Percentiles rank a stretch among this genome's conserved stretches.
Evolutionary conservation across 148 eudicot genomes (phyloP).

Genomic region (Vaccinium macrocarpon): DNA sequence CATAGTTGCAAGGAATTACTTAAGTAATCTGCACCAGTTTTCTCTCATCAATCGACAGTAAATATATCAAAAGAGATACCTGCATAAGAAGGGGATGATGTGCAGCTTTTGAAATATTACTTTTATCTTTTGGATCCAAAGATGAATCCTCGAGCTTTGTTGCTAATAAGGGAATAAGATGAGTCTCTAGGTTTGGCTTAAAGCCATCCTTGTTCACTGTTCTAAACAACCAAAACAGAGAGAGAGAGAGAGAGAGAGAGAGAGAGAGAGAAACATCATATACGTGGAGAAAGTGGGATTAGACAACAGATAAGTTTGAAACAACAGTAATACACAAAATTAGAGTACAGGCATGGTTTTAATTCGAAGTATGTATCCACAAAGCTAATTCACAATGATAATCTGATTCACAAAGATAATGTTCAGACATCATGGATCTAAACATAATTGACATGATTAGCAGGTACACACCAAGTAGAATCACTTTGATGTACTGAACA

Average conservation of each 20-base stretch:
- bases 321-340: neutral
- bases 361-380: neutral
- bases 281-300: neutral
- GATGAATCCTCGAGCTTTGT: slow-evolving; percentile 49
- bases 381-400: neutral
- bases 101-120: slow-evolving; percentile 41
- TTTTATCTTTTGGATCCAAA: slow-evolving; percentile 50
- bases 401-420: neutral
- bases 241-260: neutral
- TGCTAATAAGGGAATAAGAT: slow-evolving; percentile 77
- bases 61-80: slow-evolving; percentile 38
- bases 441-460: neutral
- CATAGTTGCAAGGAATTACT: neutral
- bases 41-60: neutral
- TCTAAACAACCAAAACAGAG: slow-evolving; percentile 38
- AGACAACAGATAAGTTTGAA: neutral
- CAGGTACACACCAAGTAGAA: neutral
- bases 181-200: slow-evolving; percentile 95
- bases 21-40: neutral
- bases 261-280: neutral
- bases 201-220: slow-evolving; percentile 91
- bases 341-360: neutral
- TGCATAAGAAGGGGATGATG: slow-evolving; percentile 89
- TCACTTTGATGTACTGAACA: neutral
- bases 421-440: neutral